A percentile compares a stretch with the other conserved stretches of the same genome.
Evolutionary conservation across 768 basidiomycete genomes (phyloP).

Genomic region (Agrocybe praecox): DNA sequence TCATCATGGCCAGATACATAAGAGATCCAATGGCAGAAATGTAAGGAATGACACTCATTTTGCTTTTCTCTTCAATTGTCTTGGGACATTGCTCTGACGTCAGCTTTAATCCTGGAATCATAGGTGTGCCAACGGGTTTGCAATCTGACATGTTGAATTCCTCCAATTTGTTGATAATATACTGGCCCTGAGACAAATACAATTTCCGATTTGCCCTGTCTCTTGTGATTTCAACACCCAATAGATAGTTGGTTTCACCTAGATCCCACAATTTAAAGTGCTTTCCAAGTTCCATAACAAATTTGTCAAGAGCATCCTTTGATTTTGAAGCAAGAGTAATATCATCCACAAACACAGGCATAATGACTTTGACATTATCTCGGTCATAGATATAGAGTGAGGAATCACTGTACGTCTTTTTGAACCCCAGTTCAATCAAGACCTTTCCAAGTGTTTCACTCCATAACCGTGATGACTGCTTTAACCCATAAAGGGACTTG

Average conservation of each 20-base stretch:
- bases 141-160: constrained; percentile 27
- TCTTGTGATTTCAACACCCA: constrained; percentile 31
- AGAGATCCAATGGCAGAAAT: constrained; percentile 29
- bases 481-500: too few relatives aligned
- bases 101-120: constrained; percentile 26
- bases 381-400: constrained; percentile 22
- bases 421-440: constrained; percentile 9
- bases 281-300: constrained; percentile 23
- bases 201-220: constrained; percentile 19
- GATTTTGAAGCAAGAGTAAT: constrained; percentile 23
- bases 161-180: constrained; percentile 25
- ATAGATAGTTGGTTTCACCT: constrained; percentile 23
- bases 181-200: constrained; percentile 26
- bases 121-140: constrained; percentile 32
- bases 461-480: too few relatives aligned
- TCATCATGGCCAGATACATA: constrained; percentile 28
- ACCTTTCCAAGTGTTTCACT: too few relatives aligned
- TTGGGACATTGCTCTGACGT: constrained; percentile 18
- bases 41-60: constrained; percentile 30
- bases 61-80: constrained; percentile 18
- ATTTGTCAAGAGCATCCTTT: constrained; percentile 8
- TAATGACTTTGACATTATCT: constrained; percentile 26
- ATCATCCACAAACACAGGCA: constrained; percentile 18
- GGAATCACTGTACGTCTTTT: constrained; percentile 5
- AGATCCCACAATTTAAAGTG: constrained; percentile 31